These are phyloP conservation scores for Brassica balearica DNA, from an alignment of 441 rosid genomes.

Conservation along the genomic window DNA sequence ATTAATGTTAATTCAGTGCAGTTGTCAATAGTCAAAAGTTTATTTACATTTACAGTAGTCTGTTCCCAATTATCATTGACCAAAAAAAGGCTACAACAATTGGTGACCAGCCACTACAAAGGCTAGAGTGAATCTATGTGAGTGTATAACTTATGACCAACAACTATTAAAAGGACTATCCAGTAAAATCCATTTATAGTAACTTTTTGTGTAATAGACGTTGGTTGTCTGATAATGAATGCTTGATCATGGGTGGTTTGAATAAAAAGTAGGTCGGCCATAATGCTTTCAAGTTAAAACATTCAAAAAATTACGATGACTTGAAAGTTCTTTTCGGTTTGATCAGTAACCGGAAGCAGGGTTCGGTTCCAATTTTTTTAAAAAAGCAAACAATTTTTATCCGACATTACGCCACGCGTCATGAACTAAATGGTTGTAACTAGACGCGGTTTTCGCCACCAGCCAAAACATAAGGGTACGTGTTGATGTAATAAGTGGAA, in stretches of 20 bases:
- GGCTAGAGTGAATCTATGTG: conserved; percentile 15
- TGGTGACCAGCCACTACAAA: conserved; percentile 18
- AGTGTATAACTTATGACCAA: conserved; percentile 16
- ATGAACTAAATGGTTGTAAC: conserved; percentile 25
- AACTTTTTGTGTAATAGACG: conserved; percentile 11
- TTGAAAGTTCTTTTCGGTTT: conserved; percentile 9
- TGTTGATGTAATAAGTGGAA: conserved; percentile 35
- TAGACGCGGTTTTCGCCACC: conserved; percentile 35
- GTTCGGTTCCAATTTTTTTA: neutral
- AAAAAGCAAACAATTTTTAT: conserved; percentile 1
- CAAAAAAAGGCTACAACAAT: neutral
- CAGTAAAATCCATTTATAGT: conserved; percentile 24
- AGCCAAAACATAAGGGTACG: conserved; percentile 29
- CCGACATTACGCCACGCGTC: conserved; percentile 30
- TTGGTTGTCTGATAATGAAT: conserved; percentile 28
- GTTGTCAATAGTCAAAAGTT: conserved; percentile 25
- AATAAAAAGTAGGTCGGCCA: conserved; percentile 12
- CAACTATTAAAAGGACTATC: neutral
- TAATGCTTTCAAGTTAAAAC: neutral
- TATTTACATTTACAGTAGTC: conserved; percentile 14
- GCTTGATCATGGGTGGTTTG: conserved; percentile 12
- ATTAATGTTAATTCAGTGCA: conserved; percentile 7
- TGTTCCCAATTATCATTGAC: conserved; percentile 21
- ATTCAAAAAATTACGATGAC: conserved; percentile 1
- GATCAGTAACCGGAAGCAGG: conserved; percentile 23